Base-by-base conservation (phyloP, 176 grass and related monocot species). In the Zizania latifolia region DNA sequence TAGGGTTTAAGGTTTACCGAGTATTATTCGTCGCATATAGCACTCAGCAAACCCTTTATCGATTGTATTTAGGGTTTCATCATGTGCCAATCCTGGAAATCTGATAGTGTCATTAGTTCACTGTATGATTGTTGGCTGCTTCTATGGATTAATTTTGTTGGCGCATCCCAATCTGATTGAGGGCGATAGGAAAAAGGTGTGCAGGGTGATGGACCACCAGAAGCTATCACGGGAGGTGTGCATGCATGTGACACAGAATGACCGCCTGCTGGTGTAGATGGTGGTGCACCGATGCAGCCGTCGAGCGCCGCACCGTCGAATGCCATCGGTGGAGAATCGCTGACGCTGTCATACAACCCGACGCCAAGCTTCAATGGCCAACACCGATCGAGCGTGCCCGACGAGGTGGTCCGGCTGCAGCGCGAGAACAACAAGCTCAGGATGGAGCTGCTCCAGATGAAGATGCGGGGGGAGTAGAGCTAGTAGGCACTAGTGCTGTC, bases 191-290 rank as follows among this genome's bases (percentile, higher is more conserved):
- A 97, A 91, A 86, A 84, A 77, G 63, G 70, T 97, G 71, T 97
- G 93, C 80, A 43, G 65, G 44, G 67, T 74, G 43, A 93, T 97
- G 88, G 83, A 89, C 63, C 90, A 80, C 70, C 90, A 97, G 80
- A 90, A 80, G 78, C 80, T 97, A 72, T 97, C 93, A 19, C 78
- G 88, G 46, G 88, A 87, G 55, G 93, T 90, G 69, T 97, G 93
- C 68, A 90, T 90, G 11, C 93, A 97, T 68, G 93, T 90, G 33
- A 90, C 88, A 65, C 93, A 91, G 84, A 97, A 97, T 58, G 83
- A 93, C 36, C 71, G 93, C 41, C 83, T 97, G 43, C 93, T 88
- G 11, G 83, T 88, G 62, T 88, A 89, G 72, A 90, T 77, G 37
- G 93, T 97, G 38, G 90, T 97, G 34, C 93, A 89, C 71, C 70